phyloP scores from a whole-genome alignment of 148 eudicot genomes.

The Polygonum aviculare region DNA sequence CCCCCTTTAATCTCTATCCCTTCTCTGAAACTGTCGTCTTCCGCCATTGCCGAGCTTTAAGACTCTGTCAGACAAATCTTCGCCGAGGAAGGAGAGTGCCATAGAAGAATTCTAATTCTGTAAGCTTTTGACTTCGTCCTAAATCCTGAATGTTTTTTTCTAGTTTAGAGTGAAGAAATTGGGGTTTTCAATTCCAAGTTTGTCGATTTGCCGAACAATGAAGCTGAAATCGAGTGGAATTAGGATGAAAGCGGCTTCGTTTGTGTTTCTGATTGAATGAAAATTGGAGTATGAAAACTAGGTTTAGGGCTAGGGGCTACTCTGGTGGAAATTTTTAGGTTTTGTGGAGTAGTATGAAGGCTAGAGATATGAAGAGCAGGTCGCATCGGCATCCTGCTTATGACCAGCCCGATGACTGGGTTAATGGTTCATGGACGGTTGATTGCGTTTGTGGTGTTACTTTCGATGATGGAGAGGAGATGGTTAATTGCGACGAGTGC shows the following conservation, averaged over 20 bases:
- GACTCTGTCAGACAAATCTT: background rate
- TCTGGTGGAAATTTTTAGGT: background rate
- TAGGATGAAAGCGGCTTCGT: background rate
- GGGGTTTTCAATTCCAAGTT: background rate
- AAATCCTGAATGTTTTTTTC: background rate
- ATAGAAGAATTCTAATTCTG: background rate
- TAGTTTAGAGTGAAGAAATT: background rate
- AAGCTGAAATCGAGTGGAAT: conserved; percentile 5
- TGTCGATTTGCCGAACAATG: background rate
- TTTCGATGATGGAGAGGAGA: conserved; percentile 93
- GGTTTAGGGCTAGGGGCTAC: conserved; percentile 1
- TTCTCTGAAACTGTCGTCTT: background rate
- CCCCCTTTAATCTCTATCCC: background rate
- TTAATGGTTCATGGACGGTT: conserved; percentile 86
- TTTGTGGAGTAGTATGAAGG: background rate
- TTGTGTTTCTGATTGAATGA: background rate
- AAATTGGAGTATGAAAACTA: conserved; percentile 2
- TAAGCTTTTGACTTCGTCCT: background rate
- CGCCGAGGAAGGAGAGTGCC: background rate
- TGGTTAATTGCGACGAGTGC: conserved; percentile 91
- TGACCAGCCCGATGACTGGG: conserved; percentile 87
- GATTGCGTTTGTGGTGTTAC: conserved; percentile 90
- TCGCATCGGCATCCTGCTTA: conserved; percentile 51
- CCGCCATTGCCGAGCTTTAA: conserved; percentile 2
- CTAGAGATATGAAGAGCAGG: conserved; percentile 51